Conservation (phyloP, 306 rosid species). For the Citrullus colocynthis region DNA sequence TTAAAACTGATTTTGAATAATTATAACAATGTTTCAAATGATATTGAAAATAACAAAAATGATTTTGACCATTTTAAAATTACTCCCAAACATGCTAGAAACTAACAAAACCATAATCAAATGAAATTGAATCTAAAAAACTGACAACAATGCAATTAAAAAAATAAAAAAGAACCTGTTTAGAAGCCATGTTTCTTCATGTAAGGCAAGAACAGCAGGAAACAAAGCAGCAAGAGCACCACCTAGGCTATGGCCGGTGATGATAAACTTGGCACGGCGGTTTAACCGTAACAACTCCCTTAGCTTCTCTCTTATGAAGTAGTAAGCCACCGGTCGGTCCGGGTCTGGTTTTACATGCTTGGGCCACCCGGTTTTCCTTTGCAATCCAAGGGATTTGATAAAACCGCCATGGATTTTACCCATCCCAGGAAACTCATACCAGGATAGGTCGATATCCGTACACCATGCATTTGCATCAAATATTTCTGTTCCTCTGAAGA, state of each 20-base stretch:
- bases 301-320: constrained; percentile 29
- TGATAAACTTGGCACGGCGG: constrained; percentile 24
- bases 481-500: background rate
- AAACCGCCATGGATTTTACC: constrained; percentile 74
- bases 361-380: constrained; percentile 43
- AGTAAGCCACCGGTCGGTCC: constrained; percentile 36
- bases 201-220: constrained; percentile 32
- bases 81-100: too few species aligned
- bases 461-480: constrained; percentile 74
- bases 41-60: too few species aligned
- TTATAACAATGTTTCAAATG: too few species aligned
- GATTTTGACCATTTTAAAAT: too few species aligned
- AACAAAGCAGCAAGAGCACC: constrained; percentile 52
- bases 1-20: too few species aligned
- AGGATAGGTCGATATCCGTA: constrained; percentile 65
- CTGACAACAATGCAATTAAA: background rate
- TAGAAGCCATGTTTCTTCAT: constrained; percentile 39
- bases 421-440: constrained; percentile 24
- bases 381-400: constrained; percentile 69
- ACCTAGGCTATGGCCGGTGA: constrained; percentile 62
- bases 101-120: too few species aligned
- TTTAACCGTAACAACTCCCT: constrained; percentile 20
- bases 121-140: too few species aligned
- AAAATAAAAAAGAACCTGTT: constrained; percentile 19
- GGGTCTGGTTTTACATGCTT: constrained; percentile 15